A percentile compares a stretch with the other conserved stretches of the same genome.
phyloP scores from a whole-genome alignment of 345 rosid genomes.

The Nephelium lappaceum region DNA sequence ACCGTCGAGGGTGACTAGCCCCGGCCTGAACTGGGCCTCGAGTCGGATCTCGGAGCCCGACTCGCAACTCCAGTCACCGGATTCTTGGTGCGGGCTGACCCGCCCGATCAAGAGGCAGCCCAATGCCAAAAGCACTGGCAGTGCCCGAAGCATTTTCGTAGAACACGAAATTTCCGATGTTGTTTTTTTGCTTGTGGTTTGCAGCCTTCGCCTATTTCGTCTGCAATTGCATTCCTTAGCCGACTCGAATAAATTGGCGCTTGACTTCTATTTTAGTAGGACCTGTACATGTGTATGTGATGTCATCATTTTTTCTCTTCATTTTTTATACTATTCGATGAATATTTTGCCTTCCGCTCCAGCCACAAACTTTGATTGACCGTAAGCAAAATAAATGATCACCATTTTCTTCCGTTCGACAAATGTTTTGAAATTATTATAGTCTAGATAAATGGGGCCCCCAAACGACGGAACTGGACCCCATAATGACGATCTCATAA shows the following conservation, averaged over 20 bases:
- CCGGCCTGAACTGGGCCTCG: conserved; percentile 71
- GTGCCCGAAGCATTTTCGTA: conserved; percentile 35
- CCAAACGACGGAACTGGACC: too few relatives aligned
- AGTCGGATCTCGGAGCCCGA: conserved; percentile 60
- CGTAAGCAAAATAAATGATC: background rate
- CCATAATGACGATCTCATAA: too few relatives aligned
- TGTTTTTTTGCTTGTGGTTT: background rate
- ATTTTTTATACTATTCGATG: background rate
- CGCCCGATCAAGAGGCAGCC: conserved; percentile 22
- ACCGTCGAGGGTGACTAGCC: conserved; percentile 83
- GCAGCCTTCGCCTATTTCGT: background rate
- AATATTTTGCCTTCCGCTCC: background rate
- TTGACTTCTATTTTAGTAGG: conserved; percentile 5
- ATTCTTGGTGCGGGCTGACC: conserved; percentile 73
- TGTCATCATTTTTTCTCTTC: background rate
- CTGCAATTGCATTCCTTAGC: background rate
- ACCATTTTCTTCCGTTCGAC: background rate
- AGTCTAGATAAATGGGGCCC: too few relatives aligned
- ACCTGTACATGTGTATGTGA: background rate
- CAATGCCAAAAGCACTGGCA: conserved; percentile 28
- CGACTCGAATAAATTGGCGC: conserved; percentile 1
- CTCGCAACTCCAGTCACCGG: conserved; percentile 91
- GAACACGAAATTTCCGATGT: conserved; percentile 9
- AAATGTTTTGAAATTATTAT: background rate
- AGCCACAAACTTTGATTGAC: background rate